Conservation (phyloP, 1,284 basidiomycete species). For the Heliocybe sulcata region DNA sequence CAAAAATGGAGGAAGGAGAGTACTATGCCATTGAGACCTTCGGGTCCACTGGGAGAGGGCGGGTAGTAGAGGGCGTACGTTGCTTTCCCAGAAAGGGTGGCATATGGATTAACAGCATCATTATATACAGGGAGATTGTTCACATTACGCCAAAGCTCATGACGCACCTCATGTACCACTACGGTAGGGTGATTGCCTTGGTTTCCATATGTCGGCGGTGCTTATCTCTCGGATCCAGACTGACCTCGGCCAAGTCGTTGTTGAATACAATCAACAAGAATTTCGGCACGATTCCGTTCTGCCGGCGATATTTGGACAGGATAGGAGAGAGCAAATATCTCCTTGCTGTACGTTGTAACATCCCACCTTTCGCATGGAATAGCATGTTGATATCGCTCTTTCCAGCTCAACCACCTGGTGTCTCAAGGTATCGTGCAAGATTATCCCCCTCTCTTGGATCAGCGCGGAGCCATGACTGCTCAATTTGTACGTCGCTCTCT, state of each 20-base stretch:
- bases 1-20: conserved; percentile 99
- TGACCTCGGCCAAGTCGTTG: conserved; percentile 82
- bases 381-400: conserved; percentile 3
- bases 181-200: conserved; percentile 35
- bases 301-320: conserved; percentile 90
- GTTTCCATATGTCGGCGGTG: not conserved
- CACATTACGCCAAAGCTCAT: conserved; percentile 81
- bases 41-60: conserved; percentile 92
- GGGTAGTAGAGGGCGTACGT: conserved; percentile 80
- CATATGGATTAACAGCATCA: conserved; percentile 4
- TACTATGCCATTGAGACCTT: conserved; percentile 99
- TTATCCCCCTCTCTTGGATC: conserved; percentile 92
- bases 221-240: conserved; percentile 31
- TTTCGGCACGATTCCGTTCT: conserved; percentile 96
- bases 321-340: conserved; percentile 94
- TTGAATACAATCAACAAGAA: conserved; percentile 88
- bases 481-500: conserved; percentile 66
- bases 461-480: conserved; percentile 81
- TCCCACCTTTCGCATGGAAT: conserved; percentile 7
- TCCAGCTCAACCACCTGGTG: conserved; percentile 85
- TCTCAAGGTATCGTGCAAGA: conserved; percentile 84
- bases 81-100: not conserved
- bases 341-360: conserved; percentile 61
- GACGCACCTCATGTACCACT: conserved; percentile 69
- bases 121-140: conserved; percentile 73